Base-by-base conservation (phyloP, 2,329 filamentous ascomycete species). In the Stylonectria norvegica region DNA sequence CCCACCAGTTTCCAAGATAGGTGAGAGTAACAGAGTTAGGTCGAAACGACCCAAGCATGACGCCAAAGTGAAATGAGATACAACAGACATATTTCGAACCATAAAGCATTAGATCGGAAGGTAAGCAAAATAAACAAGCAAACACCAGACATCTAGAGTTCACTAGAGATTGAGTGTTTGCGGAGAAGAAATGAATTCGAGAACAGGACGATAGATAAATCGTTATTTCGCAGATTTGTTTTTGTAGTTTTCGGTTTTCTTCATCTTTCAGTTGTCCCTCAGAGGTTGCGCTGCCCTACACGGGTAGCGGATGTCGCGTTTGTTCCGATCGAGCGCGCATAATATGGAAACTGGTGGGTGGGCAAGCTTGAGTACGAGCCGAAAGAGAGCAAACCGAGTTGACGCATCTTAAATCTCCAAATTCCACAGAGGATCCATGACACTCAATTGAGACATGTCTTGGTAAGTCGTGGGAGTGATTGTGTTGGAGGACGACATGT, bases 401-500 rank as follows among this genome's bases (percentile, higher is more conserved):
- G 38, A 36, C 19, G 28, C 36, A 34, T 20, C 11, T 29, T 28
- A 36, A 20, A 5, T 30, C 9, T 11, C 12, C 28, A 4, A 20
- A 34, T 18, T 12, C 16, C 36, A 54, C 54, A 57, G 10, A 55
- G 39, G 7, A 17, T 57, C 54, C 16, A 40, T 5, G 14, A 57
- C 44, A 22, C 22, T 43, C 36, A 57, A 37, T 16, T 57, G 55
- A 20, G 48, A 44, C 39, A 58, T 52, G 4, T 57, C 54, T 28
- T 56, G 51, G 30, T 45, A 56, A 5, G 48, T 56, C 7, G 51
- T 36, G 5, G 56, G 56, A n/a, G 56, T 58, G 28, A 58, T 51
- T 14, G 53, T 58, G 34, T 57, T 58, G 25, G 55, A 47, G n/a
- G 55, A 57, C 17, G 55, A 55, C 20, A 58, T 41, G 30, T 51